Evolutionary conservation across 805 yeast species (phyloP), one percentile per base, ranked within the genome.

Genomic region (Metschnikowia peoriensis): DNA sequence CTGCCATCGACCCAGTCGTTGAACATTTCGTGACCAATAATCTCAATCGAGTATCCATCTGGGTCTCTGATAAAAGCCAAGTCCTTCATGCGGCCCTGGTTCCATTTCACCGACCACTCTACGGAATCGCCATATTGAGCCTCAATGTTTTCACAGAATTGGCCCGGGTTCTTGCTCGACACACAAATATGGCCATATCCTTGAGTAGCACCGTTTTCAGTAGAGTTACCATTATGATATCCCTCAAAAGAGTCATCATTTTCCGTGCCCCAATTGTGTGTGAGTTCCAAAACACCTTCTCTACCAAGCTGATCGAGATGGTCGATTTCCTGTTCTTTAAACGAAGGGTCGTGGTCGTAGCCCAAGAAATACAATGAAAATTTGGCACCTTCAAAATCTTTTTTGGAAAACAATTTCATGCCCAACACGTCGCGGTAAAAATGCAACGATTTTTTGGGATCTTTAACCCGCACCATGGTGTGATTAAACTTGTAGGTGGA

Each of bases 191-290:
- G 97, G 41, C 94, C 96, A 65, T 80, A 94, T 12, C 98, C 98
- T 64, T 82, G 85, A 27, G 86, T 85, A 42, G 82, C 76, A 15
- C 83, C 83, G 48, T 70, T 65, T 32, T 69, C 77, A 28, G 76
- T 72, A 41, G 70, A 62, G 69, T 91, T 90, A 54, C 97, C 97
- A 57, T 82, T 84, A 70, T 91, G 96, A 70, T 93, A 94, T 28
- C 79, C 79, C 47, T 77, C 72, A 72, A 90, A 89, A 5, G 79
- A 77, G 15, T 79, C 77, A 56, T 93, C 97, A 17, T 72, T 64
- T 67, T 94, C 99, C 22, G 97, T 89, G 22, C 98, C 99, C 86
- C 90, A 93, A 74, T 94, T 94, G 73, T 90, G 93, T 44, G 98
- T 93, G 66, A 94, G 78, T 72, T 94, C 99, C 50, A 94, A 69